Evolutionary conservation across 2,329 filamentous ascomycete genomes (phyloP).

Genomic region (Clathrospora elynae): DNA sequence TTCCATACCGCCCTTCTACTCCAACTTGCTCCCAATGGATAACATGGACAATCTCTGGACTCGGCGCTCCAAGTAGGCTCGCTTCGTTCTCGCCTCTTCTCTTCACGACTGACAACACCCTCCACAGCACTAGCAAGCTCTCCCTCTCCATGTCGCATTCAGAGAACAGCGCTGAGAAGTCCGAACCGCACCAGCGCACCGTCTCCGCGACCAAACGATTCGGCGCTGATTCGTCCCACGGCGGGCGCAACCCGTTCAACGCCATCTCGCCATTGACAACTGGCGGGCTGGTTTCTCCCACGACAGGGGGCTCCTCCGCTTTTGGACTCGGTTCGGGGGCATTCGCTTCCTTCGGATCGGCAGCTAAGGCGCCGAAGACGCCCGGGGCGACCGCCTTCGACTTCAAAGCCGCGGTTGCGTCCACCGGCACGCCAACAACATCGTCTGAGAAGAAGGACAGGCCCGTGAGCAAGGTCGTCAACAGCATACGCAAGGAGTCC

Average conservation of each 20-base stretch:
- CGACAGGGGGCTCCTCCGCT: slow-evolving; percentile 77
- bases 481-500: slow-evolving; percentile 45
- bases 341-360: slow-evolving; percentile 89
- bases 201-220: slow-evolving; percentile 73
- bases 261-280: slow-evolving; percentile 72
- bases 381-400: slow-evolving; percentile 82
- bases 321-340: slow-evolving; percentile 94
- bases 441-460: slow-evolving; percentile 64
- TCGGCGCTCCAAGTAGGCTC: slow-evolving; percentile 77
- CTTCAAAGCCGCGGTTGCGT: slow-evolving; percentile 63
- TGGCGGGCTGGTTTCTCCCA: slow-evolving; percentile 72
- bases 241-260: slow-evolving; percentile 79
- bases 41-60: slow-evolving; percentile 66
- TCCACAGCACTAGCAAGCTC: slow-evolving; percentile 78
- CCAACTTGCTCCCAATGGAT: slow-evolving; percentile 45
- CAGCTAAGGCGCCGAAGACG: slow-evolving; percentile 85
- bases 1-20: slow-evolving; percentile 12
- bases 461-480: slow-evolving; percentile 38
- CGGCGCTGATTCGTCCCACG: slow-evolving; percentile 75
- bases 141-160: slow-evolving; percentile 78
- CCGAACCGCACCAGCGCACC: slow-evolving; percentile 64
- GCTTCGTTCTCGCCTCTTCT: slow-evolving; percentile 24
- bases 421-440: slow-evolving; percentile 57
- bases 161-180: slow-evolving; percentile 56
- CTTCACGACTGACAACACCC: slow-evolving; percentile 36